Base-by-base conservation (phyloP, 768 basidiomycete genomes). In the Boletus eberwhitei region DNA sequence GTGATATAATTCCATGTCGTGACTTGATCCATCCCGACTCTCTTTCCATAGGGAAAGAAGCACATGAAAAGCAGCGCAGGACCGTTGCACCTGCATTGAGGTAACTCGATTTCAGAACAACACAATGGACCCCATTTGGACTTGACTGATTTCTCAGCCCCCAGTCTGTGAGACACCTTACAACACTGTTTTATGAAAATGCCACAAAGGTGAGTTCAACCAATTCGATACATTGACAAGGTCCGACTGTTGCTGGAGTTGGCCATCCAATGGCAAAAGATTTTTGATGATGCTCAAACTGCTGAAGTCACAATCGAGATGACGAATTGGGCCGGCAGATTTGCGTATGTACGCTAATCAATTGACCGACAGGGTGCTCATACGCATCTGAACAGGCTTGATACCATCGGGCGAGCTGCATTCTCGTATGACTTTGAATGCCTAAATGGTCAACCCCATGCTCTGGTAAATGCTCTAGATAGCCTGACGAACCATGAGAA, bases 341-440 rank as follows among this genome's bases (percentile, higher is more conserved):
- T 82, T 60, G 81, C 83, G 83, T 82, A 63, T 64, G 79, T 70
- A 44, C n/a, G 6, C 39, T 12, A 26, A n/a, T 24, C 9, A n/a
- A 34, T 26, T 32, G 32, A 37, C 17, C 16, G 38, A 42, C 21
- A 24, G 46, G 17, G 47, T 50, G 40, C 26, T 57, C 39, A 56
- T 17, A 22, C 8, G 13, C 49, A 32, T 47, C 21, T 4, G 24
- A 41, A 31, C 52, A 84, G 82, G 32, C 75, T 86, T 29, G 85
- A 86, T 58, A 81, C 80, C 2, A 74, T 85, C 32, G 80, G 78
- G 14, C 76, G 78, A 29, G 81, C 85, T n/a, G 82, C 83, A 16
- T 86, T 86, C 59, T 79, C 79, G 3, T 79, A 85, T 54, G 81
- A 86, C 65, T 84, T 86, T 50, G 72, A 74, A 51, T 83, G 80